phyloP scores from a whole-genome alignment of 2,329 filamentous ascomycete species.

The Elsinoe fawcettii region DNA sequence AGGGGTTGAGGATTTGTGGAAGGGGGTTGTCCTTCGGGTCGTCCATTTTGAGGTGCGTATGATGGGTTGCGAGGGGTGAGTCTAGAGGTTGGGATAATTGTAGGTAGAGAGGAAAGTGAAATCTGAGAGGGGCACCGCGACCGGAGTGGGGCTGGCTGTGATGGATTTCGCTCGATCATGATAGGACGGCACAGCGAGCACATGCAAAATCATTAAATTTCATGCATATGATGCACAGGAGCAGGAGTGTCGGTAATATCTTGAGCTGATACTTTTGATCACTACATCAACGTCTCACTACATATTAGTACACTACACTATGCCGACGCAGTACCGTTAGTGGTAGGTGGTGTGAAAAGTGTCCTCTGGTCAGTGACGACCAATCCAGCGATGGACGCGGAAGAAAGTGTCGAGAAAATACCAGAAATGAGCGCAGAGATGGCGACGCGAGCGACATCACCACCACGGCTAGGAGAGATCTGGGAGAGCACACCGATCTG shows the following conservation, averaged over 20 bases:
- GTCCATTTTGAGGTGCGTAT: conserved; percentile 26
- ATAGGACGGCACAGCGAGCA: not conserved
- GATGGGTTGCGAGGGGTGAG: not conserved
- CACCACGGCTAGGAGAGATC: conserved; percentile 64
- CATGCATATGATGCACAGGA: too few species aligned
- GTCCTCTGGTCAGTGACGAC: conserved; percentile 51
- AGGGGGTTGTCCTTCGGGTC: conserved; percentile 66
- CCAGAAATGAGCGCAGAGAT: conserved; percentile 71
- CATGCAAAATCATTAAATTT: not conserved
- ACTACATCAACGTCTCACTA: not conserved
- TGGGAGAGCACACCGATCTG: conserved; percentile 84
- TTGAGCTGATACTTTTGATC: not conserved
- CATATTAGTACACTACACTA: conserved; percentile 1
- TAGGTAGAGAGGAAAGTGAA: not conserved
- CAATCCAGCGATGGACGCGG: conserved; percentile 69
- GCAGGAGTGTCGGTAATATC: not conserved
- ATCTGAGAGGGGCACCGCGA: conserved; percentile 3
- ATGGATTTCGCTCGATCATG: not conserved
- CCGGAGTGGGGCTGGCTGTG: not conserved
- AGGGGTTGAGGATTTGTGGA: conserved; percentile 80
- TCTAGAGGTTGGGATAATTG: not conserved
- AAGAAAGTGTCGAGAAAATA: conserved; percentile 69
- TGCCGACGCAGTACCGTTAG: conserved; percentile 2
- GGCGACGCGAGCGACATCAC: conserved; percentile 68
- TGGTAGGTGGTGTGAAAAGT: conserved; percentile 17